phyloP scores from a whole-genome alignment of 495 filamentous ascomycete genomes.

The Corynascus novoguineensis region DNA sequence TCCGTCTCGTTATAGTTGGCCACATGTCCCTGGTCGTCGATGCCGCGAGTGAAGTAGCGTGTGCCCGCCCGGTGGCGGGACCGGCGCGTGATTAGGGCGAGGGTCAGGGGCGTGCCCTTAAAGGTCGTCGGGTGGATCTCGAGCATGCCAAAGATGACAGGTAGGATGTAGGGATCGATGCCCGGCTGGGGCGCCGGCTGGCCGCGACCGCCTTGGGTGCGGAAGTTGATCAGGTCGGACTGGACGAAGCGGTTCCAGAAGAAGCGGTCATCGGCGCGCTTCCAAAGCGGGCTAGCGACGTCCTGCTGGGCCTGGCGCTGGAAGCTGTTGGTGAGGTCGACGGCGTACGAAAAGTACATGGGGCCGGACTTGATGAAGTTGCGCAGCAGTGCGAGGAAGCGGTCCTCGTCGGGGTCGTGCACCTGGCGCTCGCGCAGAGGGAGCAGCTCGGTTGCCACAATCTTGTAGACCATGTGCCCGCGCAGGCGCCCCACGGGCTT shows the following conservation, averaged over 20 bases:
- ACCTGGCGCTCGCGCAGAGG: conserved; percentile 88
- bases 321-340: conserved; percentile 91
- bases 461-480: conserved; percentile 90
- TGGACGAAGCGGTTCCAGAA: conserved; percentile 97
- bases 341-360: conserved; percentile 97
- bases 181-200: conserved; percentile 64
- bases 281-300: conserved; percentile 70
- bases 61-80: conserved; percentile 84
- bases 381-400: conserved; percentile 73
- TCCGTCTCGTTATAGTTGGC: conserved; percentile 99
- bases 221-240: conserved; percentile 84
- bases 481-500: conserved; percentile 83
- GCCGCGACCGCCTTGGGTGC: conserved; percentile 45
- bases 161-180: conserved; percentile 88
- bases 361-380: conserved; percentile 72
- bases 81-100: conserved; percentile 80
- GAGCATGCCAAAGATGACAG: conserved; percentile 91
- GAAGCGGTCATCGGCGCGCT: conserved; percentile 90
- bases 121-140: conserved; percentile 76
- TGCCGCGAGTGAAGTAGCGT: conserved; percentile 86
- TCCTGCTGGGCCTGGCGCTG: conserved; percentile 80
- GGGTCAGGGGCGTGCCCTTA: conserved; percentile 74
- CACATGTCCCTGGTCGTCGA: conserved; percentile 89
- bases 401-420: conserved; percentile 88
- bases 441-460: conserved; percentile 85